These are phyloP conservation scores for Microcos paniculata DNA, from an alignment of 345 rosid species.

Conservation along the genomic window DNA sequence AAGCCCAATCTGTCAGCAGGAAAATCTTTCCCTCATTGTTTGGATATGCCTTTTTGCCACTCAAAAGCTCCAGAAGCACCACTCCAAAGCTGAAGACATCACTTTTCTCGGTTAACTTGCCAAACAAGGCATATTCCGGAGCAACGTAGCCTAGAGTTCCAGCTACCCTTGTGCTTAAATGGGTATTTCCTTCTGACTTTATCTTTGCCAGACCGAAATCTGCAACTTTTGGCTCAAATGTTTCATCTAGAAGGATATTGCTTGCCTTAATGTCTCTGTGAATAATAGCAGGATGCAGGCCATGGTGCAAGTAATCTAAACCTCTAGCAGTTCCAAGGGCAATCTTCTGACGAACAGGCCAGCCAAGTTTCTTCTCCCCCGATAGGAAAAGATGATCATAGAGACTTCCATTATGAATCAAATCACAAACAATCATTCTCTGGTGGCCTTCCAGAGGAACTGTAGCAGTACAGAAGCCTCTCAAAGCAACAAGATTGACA, in stretches of 20 bases:
- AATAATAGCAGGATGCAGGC: constrained; percentile 38
- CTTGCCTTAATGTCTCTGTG: constrained; percentile 50
- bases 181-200: constrained; percentile 34
- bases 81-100: constrained; percentile 49
- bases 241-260: constrained; percentile 40
- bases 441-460: constrained; percentile 35
- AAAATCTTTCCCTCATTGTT: constrained; percentile 22
- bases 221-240: constrained; percentile 40
- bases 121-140: constrained; percentile 47
- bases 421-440: constrained; percentile 38
- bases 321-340: constrained; percentile 47
- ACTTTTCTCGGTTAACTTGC: constrained; percentile 36
- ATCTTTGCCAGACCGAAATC: constrained; percentile 53
- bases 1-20: constrained; percentile 39
- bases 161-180: constrained; percentile 39
- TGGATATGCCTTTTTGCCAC: constrained; percentile 38
- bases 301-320: constrained; percentile 42
- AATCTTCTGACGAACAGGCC: constrained; percentile 41
- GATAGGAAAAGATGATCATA: constrained; percentile 38
- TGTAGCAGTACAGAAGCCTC: constrained; percentile 41
- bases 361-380: constrained; percentile 27
- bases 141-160: constrained; percentile 48
- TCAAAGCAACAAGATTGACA: constrained; percentile 42
- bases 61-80: constrained; percentile 42
- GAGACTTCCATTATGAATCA: constrained; percentile 42